phyloP scores from a whole-genome alignment of 257 asterid genomes.

The Linderniella brevidens region DNA sequence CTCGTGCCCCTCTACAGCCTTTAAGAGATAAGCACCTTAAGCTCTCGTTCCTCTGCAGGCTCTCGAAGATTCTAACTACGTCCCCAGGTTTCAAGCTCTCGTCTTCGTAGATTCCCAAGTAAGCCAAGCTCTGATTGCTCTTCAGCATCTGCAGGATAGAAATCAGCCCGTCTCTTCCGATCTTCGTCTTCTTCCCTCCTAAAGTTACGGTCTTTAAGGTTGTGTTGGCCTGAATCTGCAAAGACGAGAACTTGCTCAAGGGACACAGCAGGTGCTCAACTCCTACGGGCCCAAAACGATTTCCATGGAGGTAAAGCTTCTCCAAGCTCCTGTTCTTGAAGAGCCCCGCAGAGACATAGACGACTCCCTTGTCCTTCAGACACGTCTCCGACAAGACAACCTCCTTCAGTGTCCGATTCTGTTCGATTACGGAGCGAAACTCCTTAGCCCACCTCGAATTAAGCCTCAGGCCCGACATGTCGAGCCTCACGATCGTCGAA shows the following conservation, averaged over 20 bases:
- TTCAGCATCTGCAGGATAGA: constrained; percentile 52
- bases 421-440: constrained; percentile 73
- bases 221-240: constrained; percentile 63
- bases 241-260: constrained; percentile 50
- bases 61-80: constrained; percentile 37
- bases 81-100: constrained; percentile 36
- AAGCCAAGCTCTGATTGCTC: constrained; percentile 36
- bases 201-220: constrained; percentile 36
- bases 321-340: constrained; percentile 56
- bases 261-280: constrained; percentile 80
- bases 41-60: constrained; percentile 51
- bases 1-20: constrained; percentile 77
- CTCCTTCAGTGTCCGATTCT: constrained; percentile 48
- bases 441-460: constrained; percentile 74
- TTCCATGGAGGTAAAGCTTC: constrained; percentile 43
- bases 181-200: constrained; percentile 55
- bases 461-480: constrained; percentile 50
- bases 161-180: constrained; percentile 51
- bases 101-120: constrained; percentile 50
- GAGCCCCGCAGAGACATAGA: constrained; percentile 72
- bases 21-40: constrained; percentile 39
- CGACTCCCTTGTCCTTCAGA: constrained; percentile 54
- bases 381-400: constrained; percentile 43
- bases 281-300: constrained; percentile 47
- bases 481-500: constrained; percentile 51